Base-by-base conservation (phyloP, 2,329 filamentous ascomycete species). In the Coccinonectria pachysandricola region DNA sequence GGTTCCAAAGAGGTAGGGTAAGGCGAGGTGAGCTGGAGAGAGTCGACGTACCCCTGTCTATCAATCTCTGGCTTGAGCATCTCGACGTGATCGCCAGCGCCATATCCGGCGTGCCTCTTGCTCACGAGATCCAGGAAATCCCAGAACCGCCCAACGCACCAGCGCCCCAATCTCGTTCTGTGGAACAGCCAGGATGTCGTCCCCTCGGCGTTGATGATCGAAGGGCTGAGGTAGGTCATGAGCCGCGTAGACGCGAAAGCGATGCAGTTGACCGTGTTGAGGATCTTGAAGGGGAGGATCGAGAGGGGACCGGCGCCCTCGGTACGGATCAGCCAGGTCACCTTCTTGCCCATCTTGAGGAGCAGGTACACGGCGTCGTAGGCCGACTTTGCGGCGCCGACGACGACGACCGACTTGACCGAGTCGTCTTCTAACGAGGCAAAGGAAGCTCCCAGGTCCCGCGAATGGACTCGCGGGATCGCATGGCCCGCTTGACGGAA, bases 331-430 rank as follows among this genome's bases (percentile, higher is more conserved):
- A 27, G 13, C 26, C 26, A 22, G 13, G 12, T 22, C 8, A 27
- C 19, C 19, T 17, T n/a, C 19, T 27, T 27, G 19, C 26, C 26
- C 19, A 27, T 23, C 2, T 2, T 22, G 10, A 21, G 19, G 5
- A 27, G 19, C 7, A 27, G 26, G 19, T 27, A 27, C 3, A 22
- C 26, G 12, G 26, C 26, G 18, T 27, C 26, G 15, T 27, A 27
- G 14, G 26, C 26, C 10, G 26, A 27, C 13, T 27, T 27, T 14
- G 26, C 26, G 8, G 26, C 26, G 10, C 26, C 26, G 12, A 27
- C 11, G 19, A 27, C 19, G 9, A 23, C 14, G 8, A 22, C 26
- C 7, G 19, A 14, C 19, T 27, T 14, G 4, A 22, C 13, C n/a
- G 14, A 12, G 4, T 22, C 19, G 10, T 16, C 13, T 8, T 10